A percentile compares a stretch with the other conserved stretches of the same genome.
These are phyloP conservation scores for Corylus avellana DNA, from an alignment of 306 rosid genomes.

Conservation along the genomic window DNA sequence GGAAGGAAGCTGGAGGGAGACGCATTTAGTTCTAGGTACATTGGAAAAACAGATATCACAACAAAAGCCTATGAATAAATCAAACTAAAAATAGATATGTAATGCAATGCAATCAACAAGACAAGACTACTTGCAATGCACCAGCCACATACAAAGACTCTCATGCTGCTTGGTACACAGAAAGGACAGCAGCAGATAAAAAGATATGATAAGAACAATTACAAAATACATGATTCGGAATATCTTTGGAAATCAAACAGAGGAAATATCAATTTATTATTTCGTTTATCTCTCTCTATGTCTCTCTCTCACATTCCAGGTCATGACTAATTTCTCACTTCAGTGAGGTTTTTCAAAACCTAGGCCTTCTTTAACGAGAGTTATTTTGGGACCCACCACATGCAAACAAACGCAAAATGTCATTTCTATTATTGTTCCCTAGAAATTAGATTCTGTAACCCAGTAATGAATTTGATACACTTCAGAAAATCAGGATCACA, in stretches of 20 bases:
- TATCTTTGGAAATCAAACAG: neutral
- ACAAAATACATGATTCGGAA: neutral
- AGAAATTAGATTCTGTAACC: neutral
- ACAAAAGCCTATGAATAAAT: neutral
- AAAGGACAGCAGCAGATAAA: constrained; percentile 1
- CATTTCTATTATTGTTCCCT: neutral
- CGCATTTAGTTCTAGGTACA: neutral
- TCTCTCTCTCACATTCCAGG: neutral
- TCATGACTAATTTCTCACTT: neutral
- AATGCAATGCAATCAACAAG: constrained; percentile 20
- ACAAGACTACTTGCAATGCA: neutral
- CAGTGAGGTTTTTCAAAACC: neutral
- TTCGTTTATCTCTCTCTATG: neutral
- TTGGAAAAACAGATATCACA: neutral
- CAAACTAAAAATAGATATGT: constrained; percentile 4
- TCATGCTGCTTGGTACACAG: neutral
- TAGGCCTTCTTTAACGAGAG: neutral
- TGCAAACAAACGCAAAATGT: neutral
- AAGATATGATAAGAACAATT: neutral
- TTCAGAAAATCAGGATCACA: constrained; percentile 10
- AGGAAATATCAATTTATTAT: neutral
- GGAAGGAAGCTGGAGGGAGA: neutral
- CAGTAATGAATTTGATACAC: neutral
- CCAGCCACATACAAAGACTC: constrained; percentile 14
- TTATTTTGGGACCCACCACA: neutral